These are phyloP conservation scores for Backusella circina DNA, from an alignment of 192 early-diverging fungal genomes.

Conservation along the genomic window DNA sequence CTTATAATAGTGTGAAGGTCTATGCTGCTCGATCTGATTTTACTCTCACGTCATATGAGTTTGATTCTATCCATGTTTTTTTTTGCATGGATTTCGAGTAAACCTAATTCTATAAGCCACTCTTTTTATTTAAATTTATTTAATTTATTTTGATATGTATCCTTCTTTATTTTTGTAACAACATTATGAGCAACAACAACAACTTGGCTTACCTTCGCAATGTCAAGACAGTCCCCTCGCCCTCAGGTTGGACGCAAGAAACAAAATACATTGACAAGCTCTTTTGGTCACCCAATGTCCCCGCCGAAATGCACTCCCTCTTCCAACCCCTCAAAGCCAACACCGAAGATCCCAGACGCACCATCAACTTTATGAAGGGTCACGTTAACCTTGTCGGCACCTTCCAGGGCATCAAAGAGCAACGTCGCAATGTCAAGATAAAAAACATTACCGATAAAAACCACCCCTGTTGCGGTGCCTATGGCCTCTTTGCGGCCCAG, in stretches of 20 bases:
- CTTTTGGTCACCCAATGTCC: constrained; percentile 26
- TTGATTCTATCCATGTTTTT: too few species aligned
- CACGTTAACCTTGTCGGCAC: constrained; percentile 24
- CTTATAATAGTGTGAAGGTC: too few species aligned
- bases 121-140: too few species aligned
- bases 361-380: constrained; percentile 21
- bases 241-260: constrained; percentile 27
- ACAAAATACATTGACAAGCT: constrained; percentile 29
- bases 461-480: constrained; percentile 38
- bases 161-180: background rate
- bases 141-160: too few species aligned
- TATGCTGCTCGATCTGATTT: too few species aligned
- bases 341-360: background rate
- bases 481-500: constrained; percentile 33
- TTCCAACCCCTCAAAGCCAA: constrained; percentile 17
- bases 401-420: constrained; percentile 22
- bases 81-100: too few species aligned
- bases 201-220: constrained; percentile 11
- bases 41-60: too few species aligned
- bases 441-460: constrained; percentile 31
- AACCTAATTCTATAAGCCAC: too few species aligned
- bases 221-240: constrained; percentile 22
- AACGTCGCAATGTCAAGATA: constrained; percentile 29
- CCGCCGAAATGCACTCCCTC: constrained; percentile 5
- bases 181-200: background rate